Evolutionary conservation across 2,329 filamentous ascomycete species (phyloP).

Genomic region (Rhynchosporium agropyri): DNA sequence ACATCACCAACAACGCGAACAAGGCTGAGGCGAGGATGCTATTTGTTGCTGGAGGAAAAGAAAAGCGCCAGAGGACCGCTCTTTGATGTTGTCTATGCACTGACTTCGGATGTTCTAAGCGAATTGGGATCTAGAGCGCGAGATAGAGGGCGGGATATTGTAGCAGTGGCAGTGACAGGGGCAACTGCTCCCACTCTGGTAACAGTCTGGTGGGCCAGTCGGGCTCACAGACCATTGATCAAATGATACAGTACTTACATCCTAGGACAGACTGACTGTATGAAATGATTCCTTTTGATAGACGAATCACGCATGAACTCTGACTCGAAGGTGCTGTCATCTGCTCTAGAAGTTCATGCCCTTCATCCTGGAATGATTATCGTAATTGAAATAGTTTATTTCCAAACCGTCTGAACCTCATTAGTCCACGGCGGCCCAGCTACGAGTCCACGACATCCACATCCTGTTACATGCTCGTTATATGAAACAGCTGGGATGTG

Average conservation of each 20-base stretch:
- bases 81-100: conserved; percentile 1
- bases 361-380: not conserved
- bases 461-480: conserved; percentile 20
- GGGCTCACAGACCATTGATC: conserved; percentile 11
- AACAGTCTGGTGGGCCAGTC: not conserved
- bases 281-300: conserved; percentile 5
- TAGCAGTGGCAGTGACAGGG: conserved; percentile 2
- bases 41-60: not conserved
- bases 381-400: not conserved
- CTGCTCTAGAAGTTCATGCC: conserved; percentile 14
- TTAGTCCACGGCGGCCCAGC: no score
- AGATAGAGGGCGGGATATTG: not conserved
- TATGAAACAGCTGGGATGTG: conserved; percentile 33
- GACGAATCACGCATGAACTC: conserved; percentile 9
- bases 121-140: not conserved
- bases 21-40: not conserved
- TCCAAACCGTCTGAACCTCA: not conserved
- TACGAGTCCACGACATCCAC: not conserved
- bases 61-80: conserved; percentile 26
- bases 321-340: conserved; percentile 22
- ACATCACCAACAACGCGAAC: not conserved
- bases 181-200: not conserved
- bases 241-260: not conserved
- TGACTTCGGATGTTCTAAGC: not conserved
- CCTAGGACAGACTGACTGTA: not conserved